These are phyloP conservation scores for Globisporangium cystogenes DNA, from an alignment of 352 stramenopile species.

Conservation along the genomic window DNA sequence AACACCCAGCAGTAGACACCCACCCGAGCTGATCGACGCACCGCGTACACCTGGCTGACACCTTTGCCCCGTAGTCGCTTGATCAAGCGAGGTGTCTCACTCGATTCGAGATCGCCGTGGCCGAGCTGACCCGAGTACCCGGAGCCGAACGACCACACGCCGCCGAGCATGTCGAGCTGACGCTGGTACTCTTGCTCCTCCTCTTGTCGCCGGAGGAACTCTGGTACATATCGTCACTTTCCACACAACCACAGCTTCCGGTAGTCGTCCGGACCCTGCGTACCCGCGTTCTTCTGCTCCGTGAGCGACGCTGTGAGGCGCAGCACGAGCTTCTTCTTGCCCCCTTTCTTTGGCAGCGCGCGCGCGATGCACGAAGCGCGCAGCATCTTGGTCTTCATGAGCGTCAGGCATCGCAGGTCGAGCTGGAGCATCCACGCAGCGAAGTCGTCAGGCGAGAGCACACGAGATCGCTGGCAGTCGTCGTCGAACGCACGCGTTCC, in stretches of 20 bases:
- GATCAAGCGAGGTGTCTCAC: constrained; percentile 47
- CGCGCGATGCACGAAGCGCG: constrained; percentile 70
- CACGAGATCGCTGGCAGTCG: no score
- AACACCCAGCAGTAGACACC: no score
- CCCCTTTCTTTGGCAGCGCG: constrained; percentile 53
- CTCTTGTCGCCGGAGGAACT: constrained; percentile 46
- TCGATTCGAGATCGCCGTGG: constrained; percentile 64
- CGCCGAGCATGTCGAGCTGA: constrained; percentile 74
- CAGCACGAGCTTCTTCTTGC: constrained; percentile 54
- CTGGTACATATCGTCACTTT: constrained; percentile 25
- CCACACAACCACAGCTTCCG: no score
- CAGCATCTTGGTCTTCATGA: constrained; percentile 85
- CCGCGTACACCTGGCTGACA: constrained; percentile 71
- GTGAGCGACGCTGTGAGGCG: constrained; percentile 50
- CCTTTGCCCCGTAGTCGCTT: constrained; percentile 58
- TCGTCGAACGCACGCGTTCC: constrained; percentile 36
- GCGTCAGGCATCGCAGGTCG: constrained; percentile 68
- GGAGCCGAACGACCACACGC: constrained; percentile 79
- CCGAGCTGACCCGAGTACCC: constrained; percentile 67
- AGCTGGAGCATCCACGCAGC: constrained; percentile 23
- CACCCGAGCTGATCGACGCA: constrained; percentile 11
- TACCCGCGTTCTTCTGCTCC: constrained; percentile 53
- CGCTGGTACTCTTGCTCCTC: constrained; percentile 66
- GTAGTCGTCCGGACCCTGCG: not conserved
- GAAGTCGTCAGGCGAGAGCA: no score